Evolutionary conservation across 768 basidiomycete genomes (phyloP), one percentile per base, ranked within the genome.

Genomic region (Amanita phalloides): DNA sequence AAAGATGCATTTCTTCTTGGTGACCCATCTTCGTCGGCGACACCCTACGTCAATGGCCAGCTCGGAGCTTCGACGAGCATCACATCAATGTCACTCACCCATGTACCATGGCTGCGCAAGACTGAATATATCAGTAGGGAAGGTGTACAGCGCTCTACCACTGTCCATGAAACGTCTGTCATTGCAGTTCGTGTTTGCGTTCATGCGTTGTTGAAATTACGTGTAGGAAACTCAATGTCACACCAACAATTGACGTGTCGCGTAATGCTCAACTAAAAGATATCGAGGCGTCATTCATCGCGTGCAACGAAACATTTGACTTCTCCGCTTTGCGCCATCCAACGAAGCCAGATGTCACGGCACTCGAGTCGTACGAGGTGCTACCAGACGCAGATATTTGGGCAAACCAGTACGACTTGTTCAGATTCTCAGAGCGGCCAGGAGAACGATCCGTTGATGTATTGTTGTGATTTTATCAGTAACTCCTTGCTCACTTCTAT

Each of bases 21-120:
- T 1, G 91, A 93, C 57, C 72, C 79, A 20, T 68, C 81, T 2
- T 63, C 72, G 20, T 60, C 76, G 14, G 63, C 71, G 32, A 62
- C 74, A 33, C 56, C 75, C n/a, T 81, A 71, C 59, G 53, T 71
- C 20, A 70, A 71, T 45, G 70, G 73, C 39, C 64, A 66, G 25
- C 59, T 67, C 2, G 61, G 63, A 10, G 61, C 67, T 4, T 62
- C 60, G 28, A 68, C 36, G n/a, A 51, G 72, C 17, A 70, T 70
- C 21, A 58, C 70, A 11, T 67, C 75, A 14, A 69, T 76, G 45
- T 75, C 80, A 44, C 69, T 77, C 7, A 74, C 70, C 6, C 76
- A 90, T 53, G 93, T 96, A 9, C 76, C 90, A 1, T 97, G 94
- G 94, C 72, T 97, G 48, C 77, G 94, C 48, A 91, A 88, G 64